A percentile compares a stretch with the other conserved stretches of the same genome.
Evolutionary conservation across 176 grass and related monocot genomes (phyloP).

Genomic region (Leersia perrieri): DNA sequence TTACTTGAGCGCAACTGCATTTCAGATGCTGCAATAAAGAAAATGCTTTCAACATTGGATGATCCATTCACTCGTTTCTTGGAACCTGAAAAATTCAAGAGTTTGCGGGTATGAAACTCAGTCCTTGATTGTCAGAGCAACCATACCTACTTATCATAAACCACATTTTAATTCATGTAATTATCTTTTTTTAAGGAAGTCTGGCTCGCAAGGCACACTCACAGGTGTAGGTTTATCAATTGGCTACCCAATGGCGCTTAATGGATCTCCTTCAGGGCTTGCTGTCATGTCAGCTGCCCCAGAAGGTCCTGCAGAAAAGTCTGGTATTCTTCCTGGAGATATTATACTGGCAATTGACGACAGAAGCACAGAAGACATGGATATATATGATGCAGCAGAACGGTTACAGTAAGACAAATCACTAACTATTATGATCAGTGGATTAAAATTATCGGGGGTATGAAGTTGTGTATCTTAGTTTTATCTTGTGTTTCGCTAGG

Average conservation of each 20-base stretch:
- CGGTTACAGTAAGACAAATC: slow-evolving; percentile 64
- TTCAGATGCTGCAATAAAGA: slow-evolving; percentile 94
- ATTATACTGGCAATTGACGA: slow-evolving; percentile 85
- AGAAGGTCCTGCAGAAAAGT: slow-evolving; percentile 83
- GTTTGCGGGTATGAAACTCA: slow-evolving; percentile 72
- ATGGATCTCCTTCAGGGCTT: slow-evolving; percentile 69
- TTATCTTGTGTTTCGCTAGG: slow-evolving; percentile 32
- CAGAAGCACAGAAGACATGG: slow-evolving; percentile 72
- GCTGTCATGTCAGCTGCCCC: slow-evolving; percentile 76
- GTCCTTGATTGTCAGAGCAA: not conserved
- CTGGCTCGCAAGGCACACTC: slow-evolving; percentile 91
- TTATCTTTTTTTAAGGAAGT: slow-evolving; percentile 86
- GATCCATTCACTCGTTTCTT: slow-evolving; percentile 96
- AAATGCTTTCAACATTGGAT: slow-evolving; percentile 85
- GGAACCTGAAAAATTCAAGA: slow-evolving; percentile 97
- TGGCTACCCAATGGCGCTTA: slow-evolving; percentile 59
- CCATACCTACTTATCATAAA: slow-evolving; percentile 5
- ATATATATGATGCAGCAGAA: slow-evolving; percentile 95
- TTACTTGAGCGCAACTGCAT: not conserved
- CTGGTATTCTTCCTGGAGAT: slow-evolving; percentile 79
- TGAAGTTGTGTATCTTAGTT: slow-evolving; percentile 3
- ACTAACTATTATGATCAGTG: not conserved
- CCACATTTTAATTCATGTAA: slow-evolving; percentile 26
- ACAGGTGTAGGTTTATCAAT: slow-evolving; percentile 95
- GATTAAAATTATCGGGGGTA: not conserved